Conservation (phyloP, 306 rosid species). For the Casuarina cunninghamiana region DNA sequence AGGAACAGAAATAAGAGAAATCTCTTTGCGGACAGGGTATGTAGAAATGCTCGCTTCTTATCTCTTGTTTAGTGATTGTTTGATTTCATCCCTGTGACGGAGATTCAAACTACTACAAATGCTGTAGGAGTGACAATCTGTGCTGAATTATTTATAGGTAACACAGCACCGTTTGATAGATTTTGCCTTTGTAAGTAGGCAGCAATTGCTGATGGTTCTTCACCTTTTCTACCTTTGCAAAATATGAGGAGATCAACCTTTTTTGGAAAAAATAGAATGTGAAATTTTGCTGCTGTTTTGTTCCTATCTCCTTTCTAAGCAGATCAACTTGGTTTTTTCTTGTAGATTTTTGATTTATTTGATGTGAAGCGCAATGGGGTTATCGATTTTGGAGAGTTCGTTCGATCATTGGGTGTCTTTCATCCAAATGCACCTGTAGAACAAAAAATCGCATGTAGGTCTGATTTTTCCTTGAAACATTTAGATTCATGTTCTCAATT, state of each 20-base stretch:
- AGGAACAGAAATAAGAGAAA: slow-evolving; percentile 55
- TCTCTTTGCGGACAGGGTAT: slow-evolving; percentile 84
- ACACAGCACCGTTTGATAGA: not conserved
- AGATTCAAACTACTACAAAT: not conserved
- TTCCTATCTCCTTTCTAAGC: slow-evolving; percentile 11
- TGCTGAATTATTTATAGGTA: not conserved
- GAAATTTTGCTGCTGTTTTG: not conserved
- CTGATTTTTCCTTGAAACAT: slow-evolving; percentile 5
- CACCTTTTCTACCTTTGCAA: not conserved
- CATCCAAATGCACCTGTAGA: slow-evolving; percentile 72
- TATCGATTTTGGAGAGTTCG: slow-evolving; percentile 86
- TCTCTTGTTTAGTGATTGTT: slow-evolving; percentile 6
- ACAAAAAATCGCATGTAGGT: slow-evolving; percentile 73
- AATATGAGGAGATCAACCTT: not conserved
- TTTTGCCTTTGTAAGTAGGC: not conserved
- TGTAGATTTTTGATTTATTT: slow-evolving; percentile 76
- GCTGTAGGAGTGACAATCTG: not conserved
- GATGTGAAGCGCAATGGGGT: slow-evolving; percentile 78
- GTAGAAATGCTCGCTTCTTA: slow-evolving; percentile 24
- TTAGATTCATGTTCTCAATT: not conserved
- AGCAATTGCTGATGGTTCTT: not conserved
- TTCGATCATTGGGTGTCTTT: slow-evolving; percentile 73
- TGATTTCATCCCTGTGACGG: slow-evolving; percentile 14
- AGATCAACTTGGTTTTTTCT: slow-evolving; percentile 14
- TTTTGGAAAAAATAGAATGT: not conserved